phyloP scores from a whole-genome alignment of 768 basidiomycete species.

The Xerocomellus amylosporus region DNA sequence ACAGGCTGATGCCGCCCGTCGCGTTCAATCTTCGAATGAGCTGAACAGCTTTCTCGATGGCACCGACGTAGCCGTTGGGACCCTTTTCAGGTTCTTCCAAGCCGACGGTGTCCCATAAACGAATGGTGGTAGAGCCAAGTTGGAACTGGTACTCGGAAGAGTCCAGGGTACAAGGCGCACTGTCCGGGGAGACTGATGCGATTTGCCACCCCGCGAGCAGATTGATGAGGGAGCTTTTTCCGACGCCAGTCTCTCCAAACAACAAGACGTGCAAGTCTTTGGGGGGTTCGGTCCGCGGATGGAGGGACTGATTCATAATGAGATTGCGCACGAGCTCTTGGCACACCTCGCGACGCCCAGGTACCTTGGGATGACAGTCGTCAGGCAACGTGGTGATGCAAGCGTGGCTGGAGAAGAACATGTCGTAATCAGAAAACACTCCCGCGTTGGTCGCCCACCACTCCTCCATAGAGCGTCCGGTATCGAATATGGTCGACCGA shows the following conservation, averaged over 20 bases:
- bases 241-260: constrained; percentile 38
- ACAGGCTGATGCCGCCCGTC: constrained; percentile 38
- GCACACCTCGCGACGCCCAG: constrained; percentile 20
- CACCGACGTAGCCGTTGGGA: constrained; percentile 20
- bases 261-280: constrained; percentile 35
- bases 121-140: constrained; percentile 23
- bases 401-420: constrained; percentile 34
- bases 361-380: constrained; percentile 18
- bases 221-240: constrained; percentile 28
- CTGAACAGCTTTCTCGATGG: constrained; percentile 29
- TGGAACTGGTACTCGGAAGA: constrained; percentile 27
- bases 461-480: constrained; percentile 28
- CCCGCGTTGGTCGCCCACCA: constrained; percentile 39
- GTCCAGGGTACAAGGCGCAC: constrained; percentile 35
- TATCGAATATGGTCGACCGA: constrained; percentile 8
- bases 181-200: constrained; percentile 23
- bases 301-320: constrained; percentile 15
- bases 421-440: constrained; percentile 26
- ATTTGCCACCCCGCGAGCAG: constrained; percentile 27
- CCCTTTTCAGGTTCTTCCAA: constrained; percentile 29
- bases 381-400: constrained; percentile 38
- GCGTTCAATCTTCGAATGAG: constrained; percentile 34
- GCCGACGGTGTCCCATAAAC: constrained; percentile 35
- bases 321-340: constrained; percentile 19
- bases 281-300: constrained; percentile 13